Evolutionary conservation across 2,329 filamentous ascomycete genomes (phyloP), one percentile per base, ranked within the genome.

Genomic region (Trichoderma sp.): DNA sequence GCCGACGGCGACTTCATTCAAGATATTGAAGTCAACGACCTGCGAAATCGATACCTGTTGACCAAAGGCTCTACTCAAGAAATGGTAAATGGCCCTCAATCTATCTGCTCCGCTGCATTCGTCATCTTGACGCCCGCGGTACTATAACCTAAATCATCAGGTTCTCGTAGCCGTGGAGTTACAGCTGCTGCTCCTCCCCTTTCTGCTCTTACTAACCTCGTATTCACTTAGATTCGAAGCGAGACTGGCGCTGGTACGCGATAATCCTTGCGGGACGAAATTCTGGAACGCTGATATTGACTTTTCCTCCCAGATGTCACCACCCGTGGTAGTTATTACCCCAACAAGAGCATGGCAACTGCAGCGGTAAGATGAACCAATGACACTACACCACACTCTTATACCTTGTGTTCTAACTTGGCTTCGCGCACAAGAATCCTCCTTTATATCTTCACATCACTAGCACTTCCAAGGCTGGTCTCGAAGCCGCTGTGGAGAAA

Each of bases 161-260:
- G 88, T 89, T 92, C 90, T 91, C 90, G 82, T 79, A 81, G 85
- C 85, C 84, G 83, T 86, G 87, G 91, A 89, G 88, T 87, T 82
- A 79, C 80, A 82, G 82, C 82, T 81, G 80, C 80, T n/a, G 26
- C 26, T 30, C 28, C 84, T 86, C 88, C 28, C 26, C 30, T 90
- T 89, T 89, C 89, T 92, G 88, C 92, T 93, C 89, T 89, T 96
- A 93, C 94, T 98, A 89, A 97, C 94, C 89, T 90, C 86, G 83
- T 86, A 89, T 88, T 96, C 90, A 91, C 92, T 77, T 94, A 99
- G 96, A 99, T 99, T 78, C 97, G 97, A 91, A 95, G 97, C 85
- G 93, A 97, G 78, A 98, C 95, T 90, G 96, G 96, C 87, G 95
- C 96, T 87, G 96, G 96, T 99, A 99, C 90, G 94, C 89, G 85